Conservation (phyloP, 108 stramenopile genomes). For the Stephanodiscus triporus region DNA sequence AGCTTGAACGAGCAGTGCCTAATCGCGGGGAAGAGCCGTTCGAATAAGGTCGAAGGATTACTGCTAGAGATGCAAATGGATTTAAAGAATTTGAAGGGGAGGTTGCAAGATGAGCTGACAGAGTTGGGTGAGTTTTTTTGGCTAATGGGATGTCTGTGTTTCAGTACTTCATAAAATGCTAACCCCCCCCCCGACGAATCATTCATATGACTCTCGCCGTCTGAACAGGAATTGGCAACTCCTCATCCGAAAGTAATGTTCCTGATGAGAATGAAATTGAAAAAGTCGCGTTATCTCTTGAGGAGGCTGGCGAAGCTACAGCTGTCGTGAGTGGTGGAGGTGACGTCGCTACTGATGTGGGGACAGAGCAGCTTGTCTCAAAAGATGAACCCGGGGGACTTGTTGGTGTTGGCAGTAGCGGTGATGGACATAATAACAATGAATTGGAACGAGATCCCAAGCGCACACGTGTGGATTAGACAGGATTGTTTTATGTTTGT, state of each 20-base stretch:
- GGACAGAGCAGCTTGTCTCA: too few species aligned
- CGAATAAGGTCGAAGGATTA: constrained; percentile 61
- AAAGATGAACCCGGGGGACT: too few species aligned
- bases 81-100: constrained; percentile 66
- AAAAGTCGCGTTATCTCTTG: too few species aligned
- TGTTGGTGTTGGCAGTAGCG: too few species aligned
- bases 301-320: too few species aligned
- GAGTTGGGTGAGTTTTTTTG: constrained; percentile 56
- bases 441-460: neutral
- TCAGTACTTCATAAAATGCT: neutral
- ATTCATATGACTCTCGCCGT: neutral
- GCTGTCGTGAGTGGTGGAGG: too few species aligned
- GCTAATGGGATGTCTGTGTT: neutral
- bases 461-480: constrained; percentile 2
- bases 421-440: neutral
- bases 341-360: too few species aligned
- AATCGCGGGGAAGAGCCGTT: constrained; percentile 53
- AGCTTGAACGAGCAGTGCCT: constrained; percentile 68
- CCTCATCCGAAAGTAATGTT: neutral
- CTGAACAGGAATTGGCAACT: constrained; percentile 11
- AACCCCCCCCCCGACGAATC: neutral
- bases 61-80: constrained; percentile 84
- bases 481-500: too few species aligned
- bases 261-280: too few species aligned
- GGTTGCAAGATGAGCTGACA: constrained; percentile 67